phyloP scores from a whole-genome alignment of 331 rosid species.

The Arachis monticola region DNA sequence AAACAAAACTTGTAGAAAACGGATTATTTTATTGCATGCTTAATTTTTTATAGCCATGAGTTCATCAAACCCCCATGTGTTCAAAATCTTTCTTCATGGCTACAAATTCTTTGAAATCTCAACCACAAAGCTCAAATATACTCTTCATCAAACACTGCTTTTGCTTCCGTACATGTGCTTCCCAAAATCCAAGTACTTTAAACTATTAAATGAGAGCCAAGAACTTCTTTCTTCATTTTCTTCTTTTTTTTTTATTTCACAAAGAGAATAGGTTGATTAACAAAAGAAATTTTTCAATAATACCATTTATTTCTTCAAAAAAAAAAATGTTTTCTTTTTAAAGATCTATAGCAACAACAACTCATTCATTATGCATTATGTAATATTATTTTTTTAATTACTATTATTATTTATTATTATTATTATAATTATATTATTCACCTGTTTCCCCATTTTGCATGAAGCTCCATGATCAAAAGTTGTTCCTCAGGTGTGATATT shows the following conservation, averaged over 20 bases:
- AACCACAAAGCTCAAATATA: slow-evolving; percentile 33
- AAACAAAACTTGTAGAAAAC: slow-evolving; percentile 18
- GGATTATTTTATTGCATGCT: slow-evolving; percentile 1
- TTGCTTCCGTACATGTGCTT: slow-evolving; percentile 8
- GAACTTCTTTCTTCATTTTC: slow-evolving; percentile 11
- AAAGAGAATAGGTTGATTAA: neutral
- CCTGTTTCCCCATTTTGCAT: slow-evolving; percentile 99
- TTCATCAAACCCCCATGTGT: slow-evolving; percentile 45
- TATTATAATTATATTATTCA: slow-evolving; percentile 29
- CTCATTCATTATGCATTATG: neutral
- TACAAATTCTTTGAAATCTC: neutral
- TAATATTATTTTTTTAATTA: too few relatives aligned
- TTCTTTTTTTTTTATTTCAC: slow-evolving; percentile 1
- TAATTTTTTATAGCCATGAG: slow-evolving; percentile 23
- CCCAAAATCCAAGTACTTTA: slow-evolving; percentile 15
- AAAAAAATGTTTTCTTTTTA: neutral
- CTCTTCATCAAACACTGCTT: slow-evolving; percentile 27
- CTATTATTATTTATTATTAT: too few relatives aligned
- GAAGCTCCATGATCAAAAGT: slow-evolving; percentile 90
- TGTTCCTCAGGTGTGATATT: slow-evolving; percentile 92
- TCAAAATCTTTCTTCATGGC: slow-evolving; percentile 34
- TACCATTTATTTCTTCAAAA: too few relatives aligned
- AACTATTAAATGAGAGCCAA: slow-evolving; percentile 24
- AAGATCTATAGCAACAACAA: slow-evolving; percentile 7
- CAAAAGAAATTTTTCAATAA: neutral